Percentiles rank a stretch among this genome's conserved stretches.
Evolutionary conservation across 371 early-diverging fungal genomes (phyloP).

Genomic region (Lichtheimia hyalospora): DNA sequence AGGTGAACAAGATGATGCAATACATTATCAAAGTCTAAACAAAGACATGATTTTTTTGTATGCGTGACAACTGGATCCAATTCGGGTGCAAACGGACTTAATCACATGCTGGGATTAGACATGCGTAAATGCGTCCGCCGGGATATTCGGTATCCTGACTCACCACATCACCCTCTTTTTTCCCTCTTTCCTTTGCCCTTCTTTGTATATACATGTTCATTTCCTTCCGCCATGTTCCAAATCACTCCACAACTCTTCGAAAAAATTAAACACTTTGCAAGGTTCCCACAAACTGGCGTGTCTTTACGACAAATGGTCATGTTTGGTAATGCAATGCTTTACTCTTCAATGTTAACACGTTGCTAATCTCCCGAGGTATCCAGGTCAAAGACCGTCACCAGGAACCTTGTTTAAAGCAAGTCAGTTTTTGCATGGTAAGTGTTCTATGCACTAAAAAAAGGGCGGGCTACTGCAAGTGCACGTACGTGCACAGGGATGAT

Average conservation of each 20-base stretch:
- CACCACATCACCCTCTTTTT: not conserved
- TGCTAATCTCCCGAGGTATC: not conserved
- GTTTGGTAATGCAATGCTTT: slow-evolving; percentile 21
- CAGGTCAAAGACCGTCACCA: slow-evolving; percentile 82
- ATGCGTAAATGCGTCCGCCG: too few relatives aligned
- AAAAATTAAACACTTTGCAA: slow-evolving; percentile 73
- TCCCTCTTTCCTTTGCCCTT: not conserved
- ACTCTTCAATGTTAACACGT: not conserved
- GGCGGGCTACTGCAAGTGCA: slow-evolving; percentile 3
- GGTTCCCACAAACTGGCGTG: slow-evolving; percentile 90
- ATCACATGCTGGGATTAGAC: too few relatives aligned
- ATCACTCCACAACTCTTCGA: slow-evolving; percentile 66
- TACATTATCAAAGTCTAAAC: too few relatives aligned
- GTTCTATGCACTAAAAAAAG: not conserved
- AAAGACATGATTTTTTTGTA: too few relatives aligned
- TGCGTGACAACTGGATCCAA: too few relatives aligned
- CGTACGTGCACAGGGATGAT: not conserved
- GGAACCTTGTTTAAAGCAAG: slow-evolving; percentile 86
- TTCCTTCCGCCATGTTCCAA: slow-evolving; percentile 39
- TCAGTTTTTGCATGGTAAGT: slow-evolving; percentile 81
- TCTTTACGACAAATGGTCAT: slow-evolving; percentile 78
- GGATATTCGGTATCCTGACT: not conserved
- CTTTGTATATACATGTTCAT: not conserved
- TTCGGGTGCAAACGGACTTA: too few relatives aligned
- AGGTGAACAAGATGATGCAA: too few relatives aligned